These are phyloP conservation scores for Xylaria scruposa DNA, from an alignment of 495 filamentous ascomycete species.

Conservation along the genomic window DNA sequence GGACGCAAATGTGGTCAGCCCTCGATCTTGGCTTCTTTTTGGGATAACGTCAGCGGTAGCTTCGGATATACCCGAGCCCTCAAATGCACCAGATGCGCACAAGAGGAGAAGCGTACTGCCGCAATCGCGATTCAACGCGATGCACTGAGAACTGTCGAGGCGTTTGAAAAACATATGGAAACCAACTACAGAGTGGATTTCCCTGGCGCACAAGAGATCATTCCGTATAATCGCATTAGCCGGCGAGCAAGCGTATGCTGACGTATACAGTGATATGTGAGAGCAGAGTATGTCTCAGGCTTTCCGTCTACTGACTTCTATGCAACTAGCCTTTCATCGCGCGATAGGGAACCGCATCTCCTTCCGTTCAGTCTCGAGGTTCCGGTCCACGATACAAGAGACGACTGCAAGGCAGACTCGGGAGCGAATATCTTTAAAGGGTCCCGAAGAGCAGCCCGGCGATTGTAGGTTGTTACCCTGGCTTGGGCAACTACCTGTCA, in stretches of 20 bases:
- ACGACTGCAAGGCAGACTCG: background rate
- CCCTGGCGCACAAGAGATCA: background rate
- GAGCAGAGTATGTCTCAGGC: background rate
- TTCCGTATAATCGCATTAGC: background rate
- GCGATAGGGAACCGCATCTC: background rate
- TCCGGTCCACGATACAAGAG: background rate
- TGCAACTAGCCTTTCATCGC: background rate
- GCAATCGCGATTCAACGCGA: background rate
- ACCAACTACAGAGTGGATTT: background rate
- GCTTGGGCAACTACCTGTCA: background rate
- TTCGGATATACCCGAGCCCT: background rate
- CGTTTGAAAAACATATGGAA: background rate
- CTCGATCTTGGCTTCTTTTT: background rate
- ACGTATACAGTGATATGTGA: background rate
- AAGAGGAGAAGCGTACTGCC: background rate
- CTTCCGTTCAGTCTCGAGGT: too few relatives aligned
- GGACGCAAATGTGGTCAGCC: background rate
- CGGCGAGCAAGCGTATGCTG: background rate
- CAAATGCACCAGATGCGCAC: background rate
- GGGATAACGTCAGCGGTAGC: background rate
- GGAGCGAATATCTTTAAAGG: background rate
- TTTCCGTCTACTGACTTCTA: background rate
- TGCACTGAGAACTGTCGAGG: background rate
- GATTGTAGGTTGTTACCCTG: background rate
- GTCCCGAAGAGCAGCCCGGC: background rate